Evolutionary conservation across 768 basidiomycete species (phyloP).

Genomic region (Termitomyces sp.): DNA sequence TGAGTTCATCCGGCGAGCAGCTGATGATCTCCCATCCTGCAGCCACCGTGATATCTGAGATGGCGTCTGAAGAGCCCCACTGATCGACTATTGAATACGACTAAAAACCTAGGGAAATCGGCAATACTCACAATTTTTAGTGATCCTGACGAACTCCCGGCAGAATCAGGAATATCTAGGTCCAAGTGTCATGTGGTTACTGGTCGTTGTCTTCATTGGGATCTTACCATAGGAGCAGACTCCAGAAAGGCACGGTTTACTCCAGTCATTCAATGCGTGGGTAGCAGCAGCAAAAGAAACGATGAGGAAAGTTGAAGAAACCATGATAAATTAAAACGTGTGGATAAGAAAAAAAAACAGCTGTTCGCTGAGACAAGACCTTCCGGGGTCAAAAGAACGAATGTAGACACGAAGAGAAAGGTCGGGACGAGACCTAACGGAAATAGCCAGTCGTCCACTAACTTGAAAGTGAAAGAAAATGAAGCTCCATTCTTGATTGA

Average conservation of each 20-base stretch:
- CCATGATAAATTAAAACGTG: slow-evolving; percentile 1
- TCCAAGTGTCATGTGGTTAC: neutral
- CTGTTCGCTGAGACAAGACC: slow-evolving; percentile 4
- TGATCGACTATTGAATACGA: slow-evolving; percentile 7
- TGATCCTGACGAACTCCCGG: slow-evolving; percentile 32
- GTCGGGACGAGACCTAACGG: slow-evolving; percentile 5
- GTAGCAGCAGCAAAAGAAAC: slow-evolving; percentile 14
- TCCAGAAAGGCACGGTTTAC: slow-evolving; percentile 32
- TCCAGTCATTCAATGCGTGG: slow-evolving; percentile 41
- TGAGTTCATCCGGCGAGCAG: slow-evolving; percentile 35
- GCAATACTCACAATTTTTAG: slow-evolving; percentile 32
- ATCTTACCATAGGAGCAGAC: slow-evolving; percentile 35
- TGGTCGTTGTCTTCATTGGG: neutral
- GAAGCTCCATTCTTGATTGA: neutral
- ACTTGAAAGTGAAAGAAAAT: neutral
- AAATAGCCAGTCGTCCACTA: neutral
- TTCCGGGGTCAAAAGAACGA: slow-evolving; percentile 12
- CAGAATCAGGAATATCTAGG: slow-evolving; percentile 27
- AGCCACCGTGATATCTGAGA: slow-evolving; percentile 42
- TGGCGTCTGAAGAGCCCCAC: slow-evolving; percentile 35
- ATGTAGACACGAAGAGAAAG: slow-evolving; percentile 6
- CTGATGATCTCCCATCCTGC: slow-evolving; percentile 51
- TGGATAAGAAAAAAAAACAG: neutral
- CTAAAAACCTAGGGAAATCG: neutral
- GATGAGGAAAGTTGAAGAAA: slow-evolving; percentile 6